phyloP scores from a whole-genome alignment of 2,329 filamentous ascomycete genomes.

The Arthroderma uncinatum region DNA sequence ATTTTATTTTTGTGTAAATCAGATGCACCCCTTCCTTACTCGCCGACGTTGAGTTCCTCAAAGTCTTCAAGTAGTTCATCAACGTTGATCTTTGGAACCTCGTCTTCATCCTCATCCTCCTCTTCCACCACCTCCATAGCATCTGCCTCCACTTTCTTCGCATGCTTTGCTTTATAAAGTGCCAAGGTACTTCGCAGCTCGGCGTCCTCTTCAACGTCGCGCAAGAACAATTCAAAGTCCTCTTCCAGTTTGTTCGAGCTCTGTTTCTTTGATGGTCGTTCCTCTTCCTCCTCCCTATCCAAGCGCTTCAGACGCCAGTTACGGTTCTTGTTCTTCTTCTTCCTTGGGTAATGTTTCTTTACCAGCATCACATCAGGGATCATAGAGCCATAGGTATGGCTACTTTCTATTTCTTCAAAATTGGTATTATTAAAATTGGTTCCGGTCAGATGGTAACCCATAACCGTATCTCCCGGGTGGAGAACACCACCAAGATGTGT shows the following conservation, averaged over 20 bases:
- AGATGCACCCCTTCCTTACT: neutral
- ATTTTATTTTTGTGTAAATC: neutral
- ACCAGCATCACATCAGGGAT: slow-evolving; percentile 91
- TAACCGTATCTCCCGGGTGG: slow-evolving; percentile 77
- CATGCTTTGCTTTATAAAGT: slow-evolving; percentile 62
- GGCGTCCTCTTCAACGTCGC: slow-evolving; percentile 89
- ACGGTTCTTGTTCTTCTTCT: slow-evolving; percentile 69
- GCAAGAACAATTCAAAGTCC: slow-evolving; percentile 95
- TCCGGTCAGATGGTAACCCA: slow-evolving; percentile 86
- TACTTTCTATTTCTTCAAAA: slow-evolving; percentile 70
- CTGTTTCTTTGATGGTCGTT: slow-evolving; percentile 11
- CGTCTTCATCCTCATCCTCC: slow-evolving; percentile 49
- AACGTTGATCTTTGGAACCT: slow-evolving; percentile 61
- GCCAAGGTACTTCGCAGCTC: slow-evolving; percentile 76
- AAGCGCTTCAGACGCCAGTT: slow-evolving; percentile 95
- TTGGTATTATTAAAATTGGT: slow-evolving; percentile 87
- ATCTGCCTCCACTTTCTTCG: slow-evolving; percentile 32
- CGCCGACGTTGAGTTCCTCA: slow-evolving; percentile 65
- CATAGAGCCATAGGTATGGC: slow-evolving; percentile 60
- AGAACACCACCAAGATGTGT: slow-evolving; percentile 82
- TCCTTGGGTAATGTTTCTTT: slow-evolving; percentile 89
- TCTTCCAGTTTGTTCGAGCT: slow-evolving; percentile 79
- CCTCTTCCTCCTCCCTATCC: slow-evolving; percentile 68
- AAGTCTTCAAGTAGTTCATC: slow-evolving; percentile 83
- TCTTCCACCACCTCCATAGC: slow-evolving; percentile 37